Evolutionary conservation across 2,329 filamentous ascomycete genomes (phyloP).

Genomic region (Penicillium sp.): DNA sequence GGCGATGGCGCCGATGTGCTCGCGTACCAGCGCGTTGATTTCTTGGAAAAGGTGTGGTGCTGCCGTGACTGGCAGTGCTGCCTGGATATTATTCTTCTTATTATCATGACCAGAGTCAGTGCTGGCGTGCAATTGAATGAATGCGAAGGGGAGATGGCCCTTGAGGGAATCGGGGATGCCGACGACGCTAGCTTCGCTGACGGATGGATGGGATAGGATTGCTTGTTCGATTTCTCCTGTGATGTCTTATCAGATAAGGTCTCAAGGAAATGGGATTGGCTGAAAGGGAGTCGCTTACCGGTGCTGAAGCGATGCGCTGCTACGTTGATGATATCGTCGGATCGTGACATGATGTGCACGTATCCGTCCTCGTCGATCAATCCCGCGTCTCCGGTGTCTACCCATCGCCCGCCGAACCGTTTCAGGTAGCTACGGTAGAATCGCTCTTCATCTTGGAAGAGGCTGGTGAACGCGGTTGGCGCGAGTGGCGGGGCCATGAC

Average conservation of each 20-base stretch:
- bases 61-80: constrained; percentile 33
- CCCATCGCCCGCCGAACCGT: constrained; percentile 75
- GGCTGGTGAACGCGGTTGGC: constrained; percentile 77
- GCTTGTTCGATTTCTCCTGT: constrained; percentile 85
- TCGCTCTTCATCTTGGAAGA: constrained; percentile 81
- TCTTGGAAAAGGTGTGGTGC: constrained; percentile 46
- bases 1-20: constrained; percentile 84
- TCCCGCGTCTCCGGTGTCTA: constrained; percentile 89
- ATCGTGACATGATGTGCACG: constrained; percentile 61
- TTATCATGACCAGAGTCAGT: too few relatives aligned
- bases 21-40: constrained; percentile 59
- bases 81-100: too few relatives aligned
- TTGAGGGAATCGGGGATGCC: constrained; percentile 82
- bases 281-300: constrained; percentile 50
- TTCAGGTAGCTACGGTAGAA: constrained; percentile 84
- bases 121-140: constrained; percentile 64
- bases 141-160: constrained; percentile 88
- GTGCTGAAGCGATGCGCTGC: constrained; percentile 88
- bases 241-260: neutral
- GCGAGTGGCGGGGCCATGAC: constrained; percentile 78
- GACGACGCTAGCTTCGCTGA: constrained; percentile 83
- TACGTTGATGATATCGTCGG: constrained; percentile 93
- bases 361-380: constrained; percentile 74
- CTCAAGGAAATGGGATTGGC: neutral
- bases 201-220: constrained; percentile 71